Percentiles rank a stretch among this genome's conserved stretches.
Evolutionary conservation across 805 yeast species (phyloP).

Genomic region (Trichomonascus vanleenenianus): DNA sequence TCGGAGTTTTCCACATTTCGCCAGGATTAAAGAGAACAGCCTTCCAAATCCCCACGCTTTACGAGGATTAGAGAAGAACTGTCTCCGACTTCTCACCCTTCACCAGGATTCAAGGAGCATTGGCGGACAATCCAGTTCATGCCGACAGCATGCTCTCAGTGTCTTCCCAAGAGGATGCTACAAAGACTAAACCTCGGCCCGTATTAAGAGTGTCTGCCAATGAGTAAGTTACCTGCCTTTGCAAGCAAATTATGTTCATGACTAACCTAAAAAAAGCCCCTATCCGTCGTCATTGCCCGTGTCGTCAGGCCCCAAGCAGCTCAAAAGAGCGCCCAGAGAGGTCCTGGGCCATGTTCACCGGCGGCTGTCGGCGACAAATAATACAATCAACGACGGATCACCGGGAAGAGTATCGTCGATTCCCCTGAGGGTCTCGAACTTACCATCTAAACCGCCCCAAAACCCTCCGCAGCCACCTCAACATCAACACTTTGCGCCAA

Average conservation of each 20-base stretch:
- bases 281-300: constrained; percentile 16
- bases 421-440: constrained; percentile 7
- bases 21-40: too few species aligned
- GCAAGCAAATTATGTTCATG: not conserved
- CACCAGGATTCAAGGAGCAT: too few species aligned
- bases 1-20: too few species aligned
- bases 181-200: too few species aligned
- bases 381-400: not conserved
- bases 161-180: too few species aligned
- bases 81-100: too few species aligned
- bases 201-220: too few species aligned
- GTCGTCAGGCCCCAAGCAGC: constrained; percentile 2
- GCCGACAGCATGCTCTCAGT: too few species aligned
- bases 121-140: too few species aligned
- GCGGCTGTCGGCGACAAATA: constrained; percentile 7
- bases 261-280: not conserved
- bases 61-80: too few species aligned
- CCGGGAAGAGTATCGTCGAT: constrained; percentile 6
- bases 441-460: not conserved
- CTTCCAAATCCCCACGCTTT: too few species aligned
- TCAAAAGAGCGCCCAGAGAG: constrained; percentile 10
- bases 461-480: not conserved
- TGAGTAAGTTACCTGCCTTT: too few species aligned
- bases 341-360: constrained; percentile 13
- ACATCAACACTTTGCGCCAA: not conserved